Evolutionary conservation across 495 filamentous ascomycete species (phyloP).

Genomic region (Aspergillus ostianus): DNA sequence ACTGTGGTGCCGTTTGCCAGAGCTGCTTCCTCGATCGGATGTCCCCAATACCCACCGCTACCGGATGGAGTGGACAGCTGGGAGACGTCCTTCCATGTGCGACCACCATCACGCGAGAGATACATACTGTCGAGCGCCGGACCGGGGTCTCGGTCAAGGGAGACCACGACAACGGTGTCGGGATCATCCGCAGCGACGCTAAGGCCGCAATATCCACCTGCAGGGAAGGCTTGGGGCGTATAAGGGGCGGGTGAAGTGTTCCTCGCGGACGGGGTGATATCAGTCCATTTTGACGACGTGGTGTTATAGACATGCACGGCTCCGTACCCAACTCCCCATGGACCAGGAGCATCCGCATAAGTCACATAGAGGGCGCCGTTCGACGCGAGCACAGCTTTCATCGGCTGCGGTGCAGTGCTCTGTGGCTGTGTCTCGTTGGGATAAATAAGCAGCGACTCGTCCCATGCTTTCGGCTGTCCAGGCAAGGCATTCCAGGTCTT

Average conservation of each 20-base stretch:
- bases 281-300: conserved; percentile 11
- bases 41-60: conserved; percentile 48
- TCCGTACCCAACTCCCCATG: conserved; percentile 15
- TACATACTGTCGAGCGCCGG: conserved; percentile 20
- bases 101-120: conserved; percentile 19
- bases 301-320: conserved; percentile 17
- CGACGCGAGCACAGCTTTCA: conserved; percentile 17
- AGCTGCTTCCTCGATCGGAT: conserved; percentile 32
- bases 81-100: conserved; percentile 20
- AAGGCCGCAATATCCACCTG: conserved; percentile 18
- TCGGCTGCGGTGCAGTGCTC: conserved; percentile 19
- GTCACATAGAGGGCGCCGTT: conserved; percentile 21
- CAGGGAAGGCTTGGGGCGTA: conserved; percentile 13
- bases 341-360: conserved; percentile 18
- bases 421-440: conserved; percentile 15
- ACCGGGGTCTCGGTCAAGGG: conserved; percentile 17
- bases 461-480: conserved; percentile 17
- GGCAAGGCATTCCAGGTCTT: conserved; percentile 17
- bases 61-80: conserved; percentile 18
- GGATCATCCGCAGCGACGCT: conserved; percentile 18
- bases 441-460: conserved; percentile 13
- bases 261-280: conserved; percentile 15
- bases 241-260: conserved; percentile 19
- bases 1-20: conserved; percentile 38
- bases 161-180: conserved; percentile 15